A percentile compares a stretch with the other conserved stretches of the same genome.
Evolutionary conservation across 306 rosid species (phyloP).

Genomic region (cucumber (Cucumis sativus)): DNA sequence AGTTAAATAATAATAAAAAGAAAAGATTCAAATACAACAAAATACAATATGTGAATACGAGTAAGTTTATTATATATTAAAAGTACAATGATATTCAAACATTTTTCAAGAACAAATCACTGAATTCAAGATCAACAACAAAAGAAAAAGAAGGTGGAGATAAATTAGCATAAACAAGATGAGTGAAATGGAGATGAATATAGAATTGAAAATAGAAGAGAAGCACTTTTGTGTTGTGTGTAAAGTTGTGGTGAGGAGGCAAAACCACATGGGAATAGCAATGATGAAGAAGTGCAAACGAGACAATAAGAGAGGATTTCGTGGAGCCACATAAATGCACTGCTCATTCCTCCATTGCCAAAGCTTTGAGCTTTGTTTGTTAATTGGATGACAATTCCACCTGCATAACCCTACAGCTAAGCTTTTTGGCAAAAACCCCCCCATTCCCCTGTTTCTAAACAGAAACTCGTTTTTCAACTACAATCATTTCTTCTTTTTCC

Average conservation of each 20-base stretch:
- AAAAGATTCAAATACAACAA: too few species aligned
- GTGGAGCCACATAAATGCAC: slow-evolving; percentile 89
- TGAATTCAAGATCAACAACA: not conserved
- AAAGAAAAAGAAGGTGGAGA: not conserved
- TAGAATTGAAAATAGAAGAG: not conserved
- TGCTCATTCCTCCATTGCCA: slow-evolving; percentile 33
- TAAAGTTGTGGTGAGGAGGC: slow-evolving; percentile 28
- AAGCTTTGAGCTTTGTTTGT: slow-evolving; percentile 24
- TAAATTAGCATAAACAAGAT: not conserved
- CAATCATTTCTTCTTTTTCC: not conserved
- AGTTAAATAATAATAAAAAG: too few species aligned
- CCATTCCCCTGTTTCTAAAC: slow-evolving; percentile 4
- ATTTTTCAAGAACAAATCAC: not conserved
- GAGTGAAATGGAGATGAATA: not conserved
- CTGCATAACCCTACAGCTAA: slow-evolving; percentile 8
- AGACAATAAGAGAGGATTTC: slow-evolving; percentile 63
- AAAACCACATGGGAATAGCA: slow-evolving; percentile 89
- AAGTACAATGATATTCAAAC: too few species aligned
- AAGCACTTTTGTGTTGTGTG: not conserved
- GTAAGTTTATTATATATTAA: too few species aligned
- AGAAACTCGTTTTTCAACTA: not conserved
- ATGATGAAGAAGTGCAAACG: slow-evolving; percentile 75
- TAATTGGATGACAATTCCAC: slow-evolving; percentile 11
- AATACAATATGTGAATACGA: too few species aligned
- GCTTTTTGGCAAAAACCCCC: not conserved